Percentiles rank a stretch among this genome's conserved stretches.
These are phyloP conservation scores for Eutypa lata DNA, from an alignment of 2,329 filamentous ascomycete species.

Conservation along the genomic window DNA sequence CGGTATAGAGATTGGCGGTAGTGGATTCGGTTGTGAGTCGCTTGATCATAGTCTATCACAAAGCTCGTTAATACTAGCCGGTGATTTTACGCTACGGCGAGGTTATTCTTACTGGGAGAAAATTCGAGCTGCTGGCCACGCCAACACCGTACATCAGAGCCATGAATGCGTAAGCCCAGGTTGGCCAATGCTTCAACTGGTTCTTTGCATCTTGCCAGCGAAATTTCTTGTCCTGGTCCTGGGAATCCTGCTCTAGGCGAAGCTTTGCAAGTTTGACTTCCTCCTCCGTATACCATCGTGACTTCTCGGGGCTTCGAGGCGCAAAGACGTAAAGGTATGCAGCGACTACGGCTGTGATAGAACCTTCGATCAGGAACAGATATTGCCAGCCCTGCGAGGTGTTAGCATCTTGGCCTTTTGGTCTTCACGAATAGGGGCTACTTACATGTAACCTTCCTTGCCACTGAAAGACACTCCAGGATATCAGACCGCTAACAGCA, in stretches of 20 bases:
- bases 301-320: conserved; percentile 18
- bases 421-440: not conserved
- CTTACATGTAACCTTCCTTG: conserved; percentile 11
- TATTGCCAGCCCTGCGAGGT: conserved; percentile 21
- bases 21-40: conserved; percentile 31
- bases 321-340: conserved; percentile 16
- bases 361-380: conserved; percentile 25
- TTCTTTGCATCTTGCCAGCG: conserved; percentile 19
- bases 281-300: conserved; percentile 18
- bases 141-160: conserved; percentile 23
- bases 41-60: conserved; percentile 25
- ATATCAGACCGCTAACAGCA: conserved; percentile 22
- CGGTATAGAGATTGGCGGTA: conserved; percentile 19
- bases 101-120: conserved; percentile 15
- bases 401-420: not conserved
- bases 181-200: conserved; percentile 18
- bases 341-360: conserved; percentile 19
- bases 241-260: conserved; percentile 21
- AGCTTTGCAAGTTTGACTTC: conserved; percentile 21
- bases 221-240: conserved; percentile 17
- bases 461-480: conserved; percentile 24
- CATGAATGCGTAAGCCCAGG: conserved; percentile 22
- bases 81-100: not conserved
- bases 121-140: conserved; percentile 21
- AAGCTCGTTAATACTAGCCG: not conserved